Conservation (phyloP, 108 stramenopile species). For the Thalassiosira profunda region DNA sequence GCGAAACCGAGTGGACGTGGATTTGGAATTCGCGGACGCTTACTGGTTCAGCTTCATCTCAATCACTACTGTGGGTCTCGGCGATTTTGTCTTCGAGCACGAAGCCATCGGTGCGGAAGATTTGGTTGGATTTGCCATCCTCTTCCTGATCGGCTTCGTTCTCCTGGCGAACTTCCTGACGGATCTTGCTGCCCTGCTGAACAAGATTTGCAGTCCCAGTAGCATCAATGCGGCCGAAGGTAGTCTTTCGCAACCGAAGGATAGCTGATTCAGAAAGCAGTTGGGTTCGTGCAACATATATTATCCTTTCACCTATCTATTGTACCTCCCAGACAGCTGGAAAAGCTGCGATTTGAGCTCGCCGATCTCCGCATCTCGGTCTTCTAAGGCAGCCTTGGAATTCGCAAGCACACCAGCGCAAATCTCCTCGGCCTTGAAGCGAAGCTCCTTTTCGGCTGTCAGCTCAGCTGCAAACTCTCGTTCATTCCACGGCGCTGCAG, state of each 20-base stretch:
- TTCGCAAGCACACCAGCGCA: conserved; percentile 47
- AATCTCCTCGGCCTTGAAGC: conserved; percentile 50
- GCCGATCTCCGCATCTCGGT: conserved; percentile 42
- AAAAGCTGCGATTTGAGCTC: conserved; percentile 29
- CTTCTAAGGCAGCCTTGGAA: conserved; percentile 32
- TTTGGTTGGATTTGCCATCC: conserved; percentile 11
- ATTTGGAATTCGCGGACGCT: conserved; percentile 1
- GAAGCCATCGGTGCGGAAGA: background rate
- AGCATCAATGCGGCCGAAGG: no score
- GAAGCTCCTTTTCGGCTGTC: conserved; percentile 49
- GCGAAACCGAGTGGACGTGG: background rate
- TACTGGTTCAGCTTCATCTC: conserved; percentile 13
- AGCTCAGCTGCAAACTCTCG: conserved; percentile 19
- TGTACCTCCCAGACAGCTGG: conserved; percentile 19
- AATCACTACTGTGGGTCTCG: conserved; percentile 6
- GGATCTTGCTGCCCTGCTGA: background rate
- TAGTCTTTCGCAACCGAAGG: no score
- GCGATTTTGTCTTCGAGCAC: conserved; percentile 12
- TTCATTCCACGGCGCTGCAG: conserved; percentile 9
- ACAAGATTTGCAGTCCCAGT: no score
- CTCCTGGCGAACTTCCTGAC: conserved; percentile 1
- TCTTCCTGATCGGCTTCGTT: conserved; percentile 17
- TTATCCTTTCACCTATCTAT: no score
- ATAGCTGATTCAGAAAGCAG: no score
- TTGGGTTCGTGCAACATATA: no score